Evolutionary conservation across 2,329 filamentous ascomycete genomes (phyloP).

Genomic region (Rutstroemia sydowiana): DNA sequence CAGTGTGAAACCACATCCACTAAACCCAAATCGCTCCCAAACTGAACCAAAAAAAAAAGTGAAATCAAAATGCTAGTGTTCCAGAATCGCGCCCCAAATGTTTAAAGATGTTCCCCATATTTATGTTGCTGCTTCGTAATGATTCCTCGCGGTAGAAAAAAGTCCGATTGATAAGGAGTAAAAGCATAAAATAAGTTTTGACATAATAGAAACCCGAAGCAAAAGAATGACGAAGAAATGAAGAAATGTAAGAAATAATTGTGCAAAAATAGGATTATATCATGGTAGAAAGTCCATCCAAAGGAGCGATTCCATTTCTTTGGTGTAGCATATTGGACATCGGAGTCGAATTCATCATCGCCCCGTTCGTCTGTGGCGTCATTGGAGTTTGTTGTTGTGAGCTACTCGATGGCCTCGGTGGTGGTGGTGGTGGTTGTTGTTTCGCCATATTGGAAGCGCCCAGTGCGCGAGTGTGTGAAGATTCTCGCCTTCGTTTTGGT

Average conservation of each 20-base stretch:
- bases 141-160: not conserved
- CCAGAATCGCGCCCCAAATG: not conserved
- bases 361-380: conserved; percentile 40
- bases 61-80: conserved; percentile 4
- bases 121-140: not conserved
- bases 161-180: not conserved
- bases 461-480: conserved; percentile 38
- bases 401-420: conserved; percentile 27
- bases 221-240: not conserved
- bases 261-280: conserved; percentile 31
- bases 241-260: not conserved
- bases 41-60: conserved; percentile 10
- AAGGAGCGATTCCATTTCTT: conserved; percentile 26
- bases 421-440: conserved; percentile 6
- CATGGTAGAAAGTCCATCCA: conserved; percentile 40
- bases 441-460: conserved; percentile 37
- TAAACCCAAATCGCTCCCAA: not conserved
- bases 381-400: conserved; percentile 32
- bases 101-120: not conserved
- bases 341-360: conserved; percentile 34
- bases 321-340: conserved; percentile 13
- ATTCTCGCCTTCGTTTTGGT: conserved; percentile 60
- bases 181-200: conserved; percentile 1
- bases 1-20: not conserved
- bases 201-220: not conserved